Evolutionary conservation across 768 basidiomycete species (phyloP).

Genomic region (Lentinula sp.): DNA sequence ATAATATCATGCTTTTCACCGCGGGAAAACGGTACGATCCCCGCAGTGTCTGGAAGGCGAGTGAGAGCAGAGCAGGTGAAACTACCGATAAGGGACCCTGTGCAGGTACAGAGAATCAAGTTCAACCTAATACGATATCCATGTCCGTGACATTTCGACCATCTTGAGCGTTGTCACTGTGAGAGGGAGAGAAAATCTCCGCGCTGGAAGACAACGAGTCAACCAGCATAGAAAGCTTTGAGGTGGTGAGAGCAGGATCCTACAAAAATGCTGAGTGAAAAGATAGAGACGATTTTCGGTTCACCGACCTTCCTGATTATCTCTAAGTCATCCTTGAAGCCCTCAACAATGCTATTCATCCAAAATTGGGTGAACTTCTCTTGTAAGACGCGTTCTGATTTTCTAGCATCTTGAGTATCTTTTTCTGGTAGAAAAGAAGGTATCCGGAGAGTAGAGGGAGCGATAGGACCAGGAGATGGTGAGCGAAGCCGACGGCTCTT

Average conservation of each 20-base stretch:
- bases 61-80: too few species aligned
- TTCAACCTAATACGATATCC: neutral
- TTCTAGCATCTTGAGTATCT: slow-evolving; percentile 20
- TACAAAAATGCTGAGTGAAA: slow-evolving; percentile 10
- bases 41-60: too few species aligned
- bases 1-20: too few species aligned
- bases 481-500: slow-evolving; percentile 14
- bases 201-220: slow-evolving; percentile 79
- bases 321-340: slow-evolving; percentile 80
- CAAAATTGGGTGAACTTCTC: slow-evolving; percentile 77
- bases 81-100: too few species aligned
- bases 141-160: neutral
- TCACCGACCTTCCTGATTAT: slow-evolving; percentile 67
- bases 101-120: neutral
- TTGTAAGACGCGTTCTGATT: slow-evolving; percentile 50
- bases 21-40: too few species aligned
- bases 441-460: slow-evolving; percentile 34
- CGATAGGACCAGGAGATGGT: slow-evolving; percentile 38
- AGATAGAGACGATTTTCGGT: neutral
- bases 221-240: slow-evolving; percentile 68
- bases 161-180: slow-evolving; percentile 5
- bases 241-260: slow-evolving; percentile 63
- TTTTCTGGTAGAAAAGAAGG: slow-evolving; percentile 52
- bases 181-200: slow-evolving; percentile 55
- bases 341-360: slow-evolving; percentile 80